A percentile compares a stretch with the other conserved stretches of the same genome.
phyloP scores from a whole-genome alignment of 2,329 filamentous ascomycete genomes.

The Aspergillus sojae region DNA sequence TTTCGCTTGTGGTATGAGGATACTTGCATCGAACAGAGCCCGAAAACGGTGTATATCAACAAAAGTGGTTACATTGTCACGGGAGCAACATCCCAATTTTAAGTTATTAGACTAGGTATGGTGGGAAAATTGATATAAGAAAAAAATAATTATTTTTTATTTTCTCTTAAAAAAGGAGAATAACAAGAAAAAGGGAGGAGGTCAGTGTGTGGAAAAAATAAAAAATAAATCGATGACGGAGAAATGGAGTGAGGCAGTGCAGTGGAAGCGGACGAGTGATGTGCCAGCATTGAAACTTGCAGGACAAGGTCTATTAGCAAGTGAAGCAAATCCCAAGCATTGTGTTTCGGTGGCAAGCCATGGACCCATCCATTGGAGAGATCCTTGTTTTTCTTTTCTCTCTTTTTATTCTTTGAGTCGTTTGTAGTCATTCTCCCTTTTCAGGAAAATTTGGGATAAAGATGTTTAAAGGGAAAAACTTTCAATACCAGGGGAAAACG shows the following conservation, averaged over 20 bases:
- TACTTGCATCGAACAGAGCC: not conserved
- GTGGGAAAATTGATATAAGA: not conserved
- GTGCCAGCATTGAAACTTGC: slow-evolving; percentile 19
- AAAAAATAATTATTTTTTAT: not conserved
- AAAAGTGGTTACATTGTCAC: not conserved
- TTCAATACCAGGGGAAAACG: not conserved
- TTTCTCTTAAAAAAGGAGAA: not conserved
- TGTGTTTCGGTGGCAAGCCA: slow-evolving; percentile 7
- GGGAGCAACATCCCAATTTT: not conserved
- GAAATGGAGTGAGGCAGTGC: slow-evolving; percentile 35
- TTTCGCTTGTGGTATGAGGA: not conserved
- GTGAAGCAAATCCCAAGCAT: slow-evolving; percentile 8
- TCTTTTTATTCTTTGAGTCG: not conserved
- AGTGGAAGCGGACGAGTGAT: slow-evolving; percentile 25
- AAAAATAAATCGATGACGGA: slow-evolving; percentile 7
- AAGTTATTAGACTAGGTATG: not conserved
- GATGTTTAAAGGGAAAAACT: not conserved
- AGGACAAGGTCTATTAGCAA: slow-evolving; percentile 9
- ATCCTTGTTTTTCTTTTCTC: slow-evolving; percentile 1
- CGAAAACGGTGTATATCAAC: not conserved
- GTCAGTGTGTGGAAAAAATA: not conserved
- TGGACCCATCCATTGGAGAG: not conserved
- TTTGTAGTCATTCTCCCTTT: not conserved
- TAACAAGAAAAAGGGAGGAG: not conserved
- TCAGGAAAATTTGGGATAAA: not conserved